Evolutionary conservation across 2,329 filamentous ascomycete genomes (phyloP).

Genomic region (Dothidotthia symphoricarpi): DNA sequence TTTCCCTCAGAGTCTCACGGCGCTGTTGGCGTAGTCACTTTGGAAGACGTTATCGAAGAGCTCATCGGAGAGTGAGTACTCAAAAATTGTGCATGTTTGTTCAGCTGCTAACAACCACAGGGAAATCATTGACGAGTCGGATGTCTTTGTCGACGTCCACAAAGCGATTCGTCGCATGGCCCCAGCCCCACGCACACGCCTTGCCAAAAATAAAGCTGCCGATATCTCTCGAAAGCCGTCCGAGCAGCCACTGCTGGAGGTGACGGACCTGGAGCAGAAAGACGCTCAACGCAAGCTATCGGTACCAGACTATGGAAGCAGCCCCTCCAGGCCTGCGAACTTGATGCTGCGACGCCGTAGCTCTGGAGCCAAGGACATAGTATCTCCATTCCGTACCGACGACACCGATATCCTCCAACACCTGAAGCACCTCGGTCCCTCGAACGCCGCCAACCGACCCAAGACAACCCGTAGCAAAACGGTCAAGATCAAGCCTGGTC

Average conservation of each 20-base stretch:
- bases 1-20: conserved; percentile 86
- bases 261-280: conserved; percentile 18
- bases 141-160: conserved; percentile 97
- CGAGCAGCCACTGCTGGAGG: conserved; percentile 22
- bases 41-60: conserved; percentile 98
- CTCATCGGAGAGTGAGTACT: conserved; percentile 86
- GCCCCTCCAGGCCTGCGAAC: conserved; percentile 39
- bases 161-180: conserved; percentile 90
- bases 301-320: conserved; percentile 28
- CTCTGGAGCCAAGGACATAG: conserved; percentile 40
- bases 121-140: conserved; percentile 98
- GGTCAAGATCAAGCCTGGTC: conserved; percentile 64
- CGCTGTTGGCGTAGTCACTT: conserved; percentile 86
- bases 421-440: conserved; percentile 63
- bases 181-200: conserved; percentile 75
- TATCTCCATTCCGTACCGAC: conserved; percentile 48
- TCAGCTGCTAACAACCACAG: conserved; percentile 45
- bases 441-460: conserved; percentile 60
- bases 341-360: conserved; percentile 49
- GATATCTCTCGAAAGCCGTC: conserved; percentile 34
- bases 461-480: conserved; percentile 60
- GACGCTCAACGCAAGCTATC: conserved; percentile 29
- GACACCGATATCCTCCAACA: conserved; percentile 59
- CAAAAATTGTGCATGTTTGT: background rate
- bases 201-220: conserved; percentile 57